Percentiles rank a stretch among this genome's conserved stretches.
phyloP scores from a whole-genome alignment of 2,329 filamentous ascomycete genomes.

The Colletotrichum tamarilloi region DNA sequence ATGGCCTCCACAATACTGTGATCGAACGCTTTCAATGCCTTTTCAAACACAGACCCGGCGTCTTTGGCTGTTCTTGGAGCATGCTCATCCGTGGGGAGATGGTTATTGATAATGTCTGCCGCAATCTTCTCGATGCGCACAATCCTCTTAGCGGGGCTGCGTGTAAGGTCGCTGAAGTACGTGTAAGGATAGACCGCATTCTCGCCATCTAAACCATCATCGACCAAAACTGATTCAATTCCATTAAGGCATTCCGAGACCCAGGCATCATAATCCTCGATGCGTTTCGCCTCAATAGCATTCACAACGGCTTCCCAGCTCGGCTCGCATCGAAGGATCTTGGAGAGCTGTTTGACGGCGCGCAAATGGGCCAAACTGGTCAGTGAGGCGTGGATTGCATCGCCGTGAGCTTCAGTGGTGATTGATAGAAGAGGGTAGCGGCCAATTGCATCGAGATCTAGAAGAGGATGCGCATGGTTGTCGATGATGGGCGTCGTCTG shows the following conservation, averaged over 20 bases:
- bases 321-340: slow-evolving; percentile 71
- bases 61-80: slow-evolving; percentile 25
- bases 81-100: slow-evolving; percentile 47
- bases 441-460: slow-evolving; percentile 60
- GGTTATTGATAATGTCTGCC: slow-evolving; percentile 66
- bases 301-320: slow-evolving; percentile 67
- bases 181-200: slow-evolving; percentile 67
- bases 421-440: slow-evolving; percentile 68
- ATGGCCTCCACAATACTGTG: slow-evolving; percentile 66
- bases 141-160: slow-evolving; percentile 75
- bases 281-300: slow-evolving; percentile 54
- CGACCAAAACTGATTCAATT: slow-evolving; percentile 80
- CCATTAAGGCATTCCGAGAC: slow-evolving; percentile 74
- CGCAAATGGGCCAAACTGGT: slow-evolving; percentile 77
- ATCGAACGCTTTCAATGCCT: slow-evolving; percentile 51
- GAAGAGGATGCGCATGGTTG: slow-evolving; percentile 77
- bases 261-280: slow-evolving; percentile 65
- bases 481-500: slow-evolving; percentile 74
- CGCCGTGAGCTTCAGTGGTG: slow-evolving; percentile 77
- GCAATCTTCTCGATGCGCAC: slow-evolving; percentile 82
- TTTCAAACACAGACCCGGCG: slow-evolving; percentile 45
- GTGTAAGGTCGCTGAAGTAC: slow-evolving; percentile 75
- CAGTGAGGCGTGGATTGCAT: slow-evolving; percentile 71
- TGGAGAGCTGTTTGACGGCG: slow-evolving; percentile 74
- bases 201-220: slow-evolving; percentile 72